Base-by-base conservation (phyloP, 2,329 filamentous ascomycete genomes). In the Catunica adiposa region DNA sequence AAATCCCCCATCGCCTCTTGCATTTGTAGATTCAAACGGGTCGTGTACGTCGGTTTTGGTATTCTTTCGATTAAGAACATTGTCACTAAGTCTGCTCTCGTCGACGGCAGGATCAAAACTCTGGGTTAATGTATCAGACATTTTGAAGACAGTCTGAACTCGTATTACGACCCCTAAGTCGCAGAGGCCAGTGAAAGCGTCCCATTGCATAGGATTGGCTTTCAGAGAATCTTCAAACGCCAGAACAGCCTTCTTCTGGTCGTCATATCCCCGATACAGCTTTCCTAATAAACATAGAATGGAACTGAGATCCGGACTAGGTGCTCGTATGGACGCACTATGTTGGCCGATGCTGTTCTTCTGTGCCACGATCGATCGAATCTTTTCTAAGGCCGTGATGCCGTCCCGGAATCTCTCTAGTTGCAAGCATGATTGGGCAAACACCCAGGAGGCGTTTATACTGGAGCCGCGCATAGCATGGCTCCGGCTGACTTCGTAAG, bases 171-270 rank as follows among this genome's bases (percentile, higher is more conserved):
- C 83, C 3, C 87, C 86, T 82, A 79, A 86, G 64, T 96, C 89
- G 66, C 89, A 95, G 6, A 98, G 76, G 15, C 80, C 84, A 22
- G 83, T 82, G 63, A 97, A 97, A 0, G 90, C 89, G 72, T 98
- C 92, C 92, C 92, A 98, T 79, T 95, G 92, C 68, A 97, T 90
- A 1, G 92, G 89, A 64, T 97, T 98, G 55, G 82, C 68, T 69
- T 89, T 94, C 63, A 98, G 71, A 4, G 89, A 81, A 59, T 94
- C 88, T 61, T 94, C 88, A 65, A 92, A 97, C 66, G 80, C 88
- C 61, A 85, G 79, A 15, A 90, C 81, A 6, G 92, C 89, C 67
- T 86, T 89, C 62, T 84, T 84, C 64, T 85, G 85, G 63, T 86
- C 77, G 62, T 95, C 85, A 62, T 92, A 83, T 1, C 79, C 86